Conservation (phyloP, 495 filamentous ascomycete genomes). For the Lasiosphaeria hispida region DNA sequence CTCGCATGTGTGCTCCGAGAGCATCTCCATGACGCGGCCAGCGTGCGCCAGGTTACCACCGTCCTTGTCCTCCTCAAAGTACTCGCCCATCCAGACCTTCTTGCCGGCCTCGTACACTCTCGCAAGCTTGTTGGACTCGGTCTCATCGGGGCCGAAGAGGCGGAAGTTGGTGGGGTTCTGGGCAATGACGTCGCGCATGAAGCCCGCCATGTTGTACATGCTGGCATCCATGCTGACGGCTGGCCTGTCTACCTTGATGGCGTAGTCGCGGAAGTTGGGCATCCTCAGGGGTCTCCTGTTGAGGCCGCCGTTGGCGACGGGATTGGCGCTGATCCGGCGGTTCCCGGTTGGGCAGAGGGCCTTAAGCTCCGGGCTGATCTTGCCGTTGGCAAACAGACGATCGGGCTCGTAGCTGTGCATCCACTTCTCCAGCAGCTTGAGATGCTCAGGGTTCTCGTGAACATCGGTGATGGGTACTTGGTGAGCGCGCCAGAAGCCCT, state of each 20-base stretch:
- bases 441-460: slow-evolving; percentile 53
- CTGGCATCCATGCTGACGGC: slow-evolving; percentile 51
- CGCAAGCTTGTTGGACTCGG: slow-evolving; percentile 70
- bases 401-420: slow-evolving; percentile 69
- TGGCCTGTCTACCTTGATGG: slow-evolving; percentile 51
- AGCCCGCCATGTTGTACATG: slow-evolving; percentile 64
- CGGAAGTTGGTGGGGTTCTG: slow-evolving; percentile 63
- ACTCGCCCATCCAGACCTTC: slow-evolving; percentile 75
- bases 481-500: slow-evolving; percentile 71
- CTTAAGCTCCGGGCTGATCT: slow-evolving; percentile 56
- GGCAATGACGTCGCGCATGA: slow-evolving; percentile 60
- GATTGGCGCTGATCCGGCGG: slow-evolving; percentile 69
- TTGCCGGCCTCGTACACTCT: slow-evolving; percentile 66
- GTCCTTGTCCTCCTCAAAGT: slow-evolving; percentile 67
- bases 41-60: slow-evolving; percentile 63
- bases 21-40: slow-evolving; percentile 75
- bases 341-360: slow-evolving; percentile 59
- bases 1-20: slow-evolving; percentile 72
- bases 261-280: slow-evolving; percentile 64
- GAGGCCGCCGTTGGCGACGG: slow-evolving; percentile 65
- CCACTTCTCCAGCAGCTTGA: slow-evolving; percentile 65
- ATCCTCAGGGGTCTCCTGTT: slow-evolving; percentile 60
- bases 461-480: slow-evolving; percentile 70
- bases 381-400: slow-evolving; percentile 60
- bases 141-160: slow-evolving; percentile 73